phyloP scores from a whole-genome alignment of 225 moss, liverwort and hornwort species.

The Antitrichia curtipendula region DNA sequence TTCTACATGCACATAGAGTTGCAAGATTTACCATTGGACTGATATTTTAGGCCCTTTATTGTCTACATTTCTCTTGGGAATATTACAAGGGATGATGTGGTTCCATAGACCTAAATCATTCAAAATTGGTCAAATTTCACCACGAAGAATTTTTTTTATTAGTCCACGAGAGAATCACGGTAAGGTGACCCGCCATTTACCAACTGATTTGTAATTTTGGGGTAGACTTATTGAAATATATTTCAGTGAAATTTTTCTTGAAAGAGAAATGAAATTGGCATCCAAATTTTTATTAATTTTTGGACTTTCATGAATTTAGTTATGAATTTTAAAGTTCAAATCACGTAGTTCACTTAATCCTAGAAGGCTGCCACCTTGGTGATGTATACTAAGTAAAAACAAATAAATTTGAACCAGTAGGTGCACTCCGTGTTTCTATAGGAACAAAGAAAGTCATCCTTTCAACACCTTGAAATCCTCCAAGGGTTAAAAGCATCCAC shows the following conservation, averaged over 20 bases:
- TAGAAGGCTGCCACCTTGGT: fast-evolving
- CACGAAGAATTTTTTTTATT: background rate
- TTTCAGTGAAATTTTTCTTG: background rate
- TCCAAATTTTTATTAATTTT: background rate
- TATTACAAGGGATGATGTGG: background rate
- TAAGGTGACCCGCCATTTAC: background rate
- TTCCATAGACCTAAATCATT: background rate
- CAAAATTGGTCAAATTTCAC: background rate
- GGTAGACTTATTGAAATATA: background rate
- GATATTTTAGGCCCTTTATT: background rate
- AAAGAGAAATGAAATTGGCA: background rate
- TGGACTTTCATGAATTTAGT: background rate
- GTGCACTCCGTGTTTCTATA: fast-evolving
- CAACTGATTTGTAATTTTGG: background rate
- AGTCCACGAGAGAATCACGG: background rate
- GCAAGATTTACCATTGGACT: background rate
- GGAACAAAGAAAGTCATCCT: background rate
- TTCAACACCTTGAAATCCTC: fast-evolving
- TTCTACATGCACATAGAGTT: background rate
- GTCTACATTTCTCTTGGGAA: background rate
- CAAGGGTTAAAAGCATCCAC: background rate
- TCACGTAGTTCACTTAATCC: background rate
- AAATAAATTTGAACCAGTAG: background rate
- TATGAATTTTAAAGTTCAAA: background rate
- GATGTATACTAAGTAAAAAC: fast-evolving